These are phyloP conservation scores for Santalum album DNA, from an alignment of 164 flowering plant species.

Conservation along the genomic window DNA sequence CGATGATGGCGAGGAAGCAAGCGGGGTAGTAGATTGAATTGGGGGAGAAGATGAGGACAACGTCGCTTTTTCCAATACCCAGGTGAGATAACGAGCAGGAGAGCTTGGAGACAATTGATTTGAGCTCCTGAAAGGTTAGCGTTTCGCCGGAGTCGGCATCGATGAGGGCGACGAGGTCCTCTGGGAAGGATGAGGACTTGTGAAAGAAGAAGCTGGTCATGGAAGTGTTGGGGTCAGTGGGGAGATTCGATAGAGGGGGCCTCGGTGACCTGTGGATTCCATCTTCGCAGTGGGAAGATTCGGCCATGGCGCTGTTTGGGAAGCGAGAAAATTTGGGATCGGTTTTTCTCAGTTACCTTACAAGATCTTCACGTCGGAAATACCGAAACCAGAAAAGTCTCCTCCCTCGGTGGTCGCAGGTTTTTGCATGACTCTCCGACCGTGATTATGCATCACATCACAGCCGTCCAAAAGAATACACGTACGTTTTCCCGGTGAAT, in stretches of 20 bases:
- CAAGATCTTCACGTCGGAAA: no score
- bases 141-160: conserved; percentile 62
- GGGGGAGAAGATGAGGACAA: conserved; percentile 51
- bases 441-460: no score
- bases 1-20: conserved; percentile 41
- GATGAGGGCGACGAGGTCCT: conserved; percentile 43
- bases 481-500: no score
- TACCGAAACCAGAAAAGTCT: no score
- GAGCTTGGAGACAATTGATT: conserved; percentile 46
- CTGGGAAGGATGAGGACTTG: conserved; percentile 29
- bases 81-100: conserved; percentile 48
- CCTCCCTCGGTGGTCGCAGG: no score
- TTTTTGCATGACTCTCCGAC: no score
- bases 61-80: conserved; percentile 60
- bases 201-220: conserved; percentile 49
- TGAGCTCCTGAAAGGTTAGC: conserved; percentile 42
- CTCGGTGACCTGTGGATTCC: conserved; percentile 49
- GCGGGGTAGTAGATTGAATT: conserved; percentile 60
- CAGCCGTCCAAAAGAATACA: no score
- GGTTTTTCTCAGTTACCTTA: no score
- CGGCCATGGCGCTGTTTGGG: no score
- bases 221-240: conserved; percentile 45
- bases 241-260: conserved; percentile 31
- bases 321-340: no score
- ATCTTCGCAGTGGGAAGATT: conserved; percentile 33